Evolutionary conservation across 2,329 filamentous ascomycete genomes (phyloP), one percentile per base, ranked within the genome.

Genomic region (Fusarium staphyleae): DNA sequence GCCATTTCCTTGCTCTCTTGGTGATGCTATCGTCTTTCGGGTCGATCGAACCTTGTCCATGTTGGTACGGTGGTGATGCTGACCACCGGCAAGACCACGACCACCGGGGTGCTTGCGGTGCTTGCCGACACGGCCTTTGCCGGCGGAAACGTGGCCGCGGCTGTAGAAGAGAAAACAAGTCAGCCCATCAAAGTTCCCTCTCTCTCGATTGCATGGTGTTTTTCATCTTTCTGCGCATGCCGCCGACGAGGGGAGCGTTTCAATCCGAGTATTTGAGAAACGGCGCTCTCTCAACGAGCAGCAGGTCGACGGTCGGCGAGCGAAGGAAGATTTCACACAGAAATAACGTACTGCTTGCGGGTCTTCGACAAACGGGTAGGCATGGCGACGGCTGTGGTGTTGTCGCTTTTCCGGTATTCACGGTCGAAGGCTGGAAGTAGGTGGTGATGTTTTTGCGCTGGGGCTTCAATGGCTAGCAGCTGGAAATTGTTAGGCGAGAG

Each of bases 101-200:
- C 86, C 86, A 87, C 86, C 86, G 70, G 85, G 86, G 71, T 88
- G 86, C 88, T 99, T 98, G 77, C 95, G 86, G 89, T 97, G 93
- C 90, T 98, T 98, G 79, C 95, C 95, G 77, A 98, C 81, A 87
- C 93, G 93, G 85, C 95, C 93, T 81, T 98, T 88, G 86, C 95
- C 95, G 86, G 92, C 91, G 76, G 90, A 96, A 78, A 99, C 95
- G 84, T 99, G 91, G 81, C 93, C 93, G 85, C 93, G 92, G 85
- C 89, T 92, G 76, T 72, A 24, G 47, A 63, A 66, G 58, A 57
- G 65, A 61, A 61, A 67, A 55, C 53, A 49, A 35, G 66, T 68
- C 60, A 68, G 65, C 58, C 55, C 55, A 65, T 67, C 44, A 56
- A 50, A 42, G 45, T 49, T 54, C 49, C 52, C 16, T 29, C 24